Evolutionary conservation across 257 asterid genomes (phyloP).

Genomic region (Rhazya stricta): DNA sequence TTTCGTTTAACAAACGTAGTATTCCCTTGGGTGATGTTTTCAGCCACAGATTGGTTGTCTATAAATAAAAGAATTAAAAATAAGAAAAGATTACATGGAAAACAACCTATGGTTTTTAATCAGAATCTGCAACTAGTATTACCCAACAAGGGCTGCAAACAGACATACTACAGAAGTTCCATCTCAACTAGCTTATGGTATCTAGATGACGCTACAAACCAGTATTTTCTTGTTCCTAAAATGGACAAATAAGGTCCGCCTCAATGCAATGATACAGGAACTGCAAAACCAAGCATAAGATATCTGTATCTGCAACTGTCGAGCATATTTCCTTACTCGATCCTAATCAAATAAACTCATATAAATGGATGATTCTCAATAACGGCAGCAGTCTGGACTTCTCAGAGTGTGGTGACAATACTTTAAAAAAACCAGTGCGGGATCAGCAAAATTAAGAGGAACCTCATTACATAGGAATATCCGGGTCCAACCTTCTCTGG

Average conservation of each 20-base stretch:
- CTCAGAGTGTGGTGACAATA: background rate
- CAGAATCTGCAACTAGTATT: too few relatives aligned
- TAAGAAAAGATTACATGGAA: too few relatives aligned
- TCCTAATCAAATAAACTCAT: background rate
- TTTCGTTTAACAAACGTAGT: too few relatives aligned
- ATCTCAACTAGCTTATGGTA: background rate
- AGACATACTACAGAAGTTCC: background rate
- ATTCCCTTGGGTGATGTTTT: too few relatives aligned
- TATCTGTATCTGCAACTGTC: background rate
- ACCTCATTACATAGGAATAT: conserved; percentile 49
- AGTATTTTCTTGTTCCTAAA: background rate
- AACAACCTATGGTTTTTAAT: too few relatives aligned
- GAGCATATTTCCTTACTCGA: background rate
- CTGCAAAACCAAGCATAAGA: background rate
- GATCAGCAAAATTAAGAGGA: background rate
- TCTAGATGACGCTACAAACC: background rate
- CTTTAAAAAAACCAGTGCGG: background rate
- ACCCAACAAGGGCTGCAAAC: background rate
- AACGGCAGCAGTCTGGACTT: background rate
- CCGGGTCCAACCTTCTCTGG: conserved; percentile 93
- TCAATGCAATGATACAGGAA: background rate
- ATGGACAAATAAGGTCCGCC: background rate
- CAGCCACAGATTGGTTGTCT: too few relatives aligned
- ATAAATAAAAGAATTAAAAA: too few relatives aligned
- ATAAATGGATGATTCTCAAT: background rate